phyloP scores from a whole-genome alignment of 208 protist species.

The Trypanosoma scelopori region DNA sequence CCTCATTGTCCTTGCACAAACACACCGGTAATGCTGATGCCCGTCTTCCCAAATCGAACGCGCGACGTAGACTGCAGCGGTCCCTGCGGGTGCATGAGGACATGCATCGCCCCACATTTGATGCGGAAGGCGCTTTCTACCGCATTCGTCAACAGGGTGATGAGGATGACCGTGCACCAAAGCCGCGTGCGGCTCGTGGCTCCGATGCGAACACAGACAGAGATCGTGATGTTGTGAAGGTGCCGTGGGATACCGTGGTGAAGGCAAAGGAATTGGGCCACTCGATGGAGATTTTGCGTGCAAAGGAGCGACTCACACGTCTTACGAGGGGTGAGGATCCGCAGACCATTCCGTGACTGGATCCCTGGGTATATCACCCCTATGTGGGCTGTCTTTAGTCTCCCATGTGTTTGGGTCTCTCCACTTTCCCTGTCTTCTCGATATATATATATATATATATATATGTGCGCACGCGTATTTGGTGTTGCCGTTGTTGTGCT shows the following conservation, averaged over 20 bases:
- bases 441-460: too few species aligned
- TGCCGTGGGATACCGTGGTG: conserved; percentile 79
- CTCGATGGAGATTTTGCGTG: conserved; percentile 68
- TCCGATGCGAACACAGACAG: conserved; percentile 41
- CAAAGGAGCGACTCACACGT: conserved; percentile 82
- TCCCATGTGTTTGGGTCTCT: not conserved
- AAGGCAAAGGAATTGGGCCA: conserved; percentile 68
- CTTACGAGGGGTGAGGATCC: conserved; percentile 87
- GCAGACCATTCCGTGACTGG: conserved; percentile 68
- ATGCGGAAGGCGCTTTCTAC: conserved; percentile 88
- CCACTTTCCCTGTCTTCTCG: not conserved
- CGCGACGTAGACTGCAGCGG: conserved; percentile 62
- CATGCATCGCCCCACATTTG: conserved; percentile 75
- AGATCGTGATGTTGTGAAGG: conserved; percentile 66
- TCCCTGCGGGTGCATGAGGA: conserved; percentile 76
- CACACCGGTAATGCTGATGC: not conserved
- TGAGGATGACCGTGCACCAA: conserved; percentile 52
- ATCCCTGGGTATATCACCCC: not conserved
- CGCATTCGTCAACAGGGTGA: conserved; percentile 60
- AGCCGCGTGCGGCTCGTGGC: conserved; percentile 57
- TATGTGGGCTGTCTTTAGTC: not conserved
- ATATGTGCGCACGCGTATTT: too few species aligned
- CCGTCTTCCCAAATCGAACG: conserved; percentile 25
- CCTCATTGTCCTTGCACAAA: not conserved
- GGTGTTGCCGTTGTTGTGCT: too few species aligned